These are phyloP conservation scores for Cladophialophora carrionii DNA, from an alignment of 2,329 filamentous ascomycete genomes.

Conservation along the genomic window DNA sequence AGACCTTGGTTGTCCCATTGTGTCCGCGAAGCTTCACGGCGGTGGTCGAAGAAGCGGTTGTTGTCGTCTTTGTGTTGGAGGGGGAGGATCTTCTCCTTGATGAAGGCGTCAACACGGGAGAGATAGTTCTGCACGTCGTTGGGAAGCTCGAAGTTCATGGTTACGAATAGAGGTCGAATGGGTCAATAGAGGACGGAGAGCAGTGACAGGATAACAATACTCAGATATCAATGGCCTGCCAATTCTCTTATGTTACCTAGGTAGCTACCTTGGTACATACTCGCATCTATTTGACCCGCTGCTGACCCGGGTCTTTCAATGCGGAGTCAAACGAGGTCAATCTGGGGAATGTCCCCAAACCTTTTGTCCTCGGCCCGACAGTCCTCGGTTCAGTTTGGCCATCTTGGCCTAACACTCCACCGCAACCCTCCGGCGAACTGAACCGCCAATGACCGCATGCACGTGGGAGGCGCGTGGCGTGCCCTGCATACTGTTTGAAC, in stretches of 20 bases:
- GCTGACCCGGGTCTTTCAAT: not conserved
- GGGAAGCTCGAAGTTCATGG: conserved; percentile 62
- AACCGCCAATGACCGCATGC: no score
- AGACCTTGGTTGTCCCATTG: conserved; percentile 62
- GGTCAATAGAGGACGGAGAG: not conserved
- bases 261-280: not conserved
- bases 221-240: not conserved
- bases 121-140: conserved; percentile 55
- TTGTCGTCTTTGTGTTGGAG: conserved; percentile 62
- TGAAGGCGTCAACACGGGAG: conserved; percentile 60
- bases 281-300: not conserved
- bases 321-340: not conserved
- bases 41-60: conserved; percentile 67
- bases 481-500: not conserved
- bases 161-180: not conserved
- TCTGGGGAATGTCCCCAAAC: not conserved
- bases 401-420: not conserved
- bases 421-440: not conserved
- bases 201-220: not conserved
- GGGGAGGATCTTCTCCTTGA: conserved; percentile 57
- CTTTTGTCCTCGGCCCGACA: not conserved
- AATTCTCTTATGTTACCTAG: not conserved
- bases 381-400: not conserved
- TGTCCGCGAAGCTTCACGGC: conserved; percentile 64
- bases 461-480: not conserved